Evolutionary conservation across 2,329 filamentous ascomycete genomes (phyloP).

Genomic region (Fusarium citri): DNA sequence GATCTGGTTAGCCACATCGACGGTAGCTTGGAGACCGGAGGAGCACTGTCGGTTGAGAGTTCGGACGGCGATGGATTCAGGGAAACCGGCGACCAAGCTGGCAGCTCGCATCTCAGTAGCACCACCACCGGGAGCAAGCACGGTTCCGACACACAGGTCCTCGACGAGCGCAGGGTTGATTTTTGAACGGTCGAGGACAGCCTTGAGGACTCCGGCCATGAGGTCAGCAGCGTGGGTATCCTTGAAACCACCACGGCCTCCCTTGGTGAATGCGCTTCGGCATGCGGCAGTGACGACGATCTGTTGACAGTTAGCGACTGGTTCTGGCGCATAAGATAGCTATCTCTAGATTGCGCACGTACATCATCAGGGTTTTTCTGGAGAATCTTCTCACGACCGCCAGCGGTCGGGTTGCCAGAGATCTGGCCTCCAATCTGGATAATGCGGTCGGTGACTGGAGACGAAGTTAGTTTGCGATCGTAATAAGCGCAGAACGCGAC

Average conservation of each 20-base stretch:
- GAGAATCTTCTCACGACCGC: constrained; percentile 67
- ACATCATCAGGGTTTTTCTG: constrained; percentile 77
- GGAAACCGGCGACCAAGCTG: constrained; percentile 89
- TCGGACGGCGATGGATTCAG: constrained; percentile 84
- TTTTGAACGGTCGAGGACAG: constrained; percentile 83
- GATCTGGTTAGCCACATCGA: constrained; percentile 95
- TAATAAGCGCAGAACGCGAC: neutral
- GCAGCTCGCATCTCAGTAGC: constrained; percentile 98
- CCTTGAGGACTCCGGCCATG: constrained; percentile 84
- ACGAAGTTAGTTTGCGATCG: constrained; percentile 19
- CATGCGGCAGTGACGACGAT: constrained; percentile 94
- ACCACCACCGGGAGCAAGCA: constrained; percentile 91
- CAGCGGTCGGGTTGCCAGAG: constrained; percentile 67
- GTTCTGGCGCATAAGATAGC: neutral
- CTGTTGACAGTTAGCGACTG: constrained; percentile 50
- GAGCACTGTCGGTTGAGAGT: constrained; percentile 95
- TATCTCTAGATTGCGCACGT: constrained; percentile 40
- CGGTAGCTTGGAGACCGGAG: constrained; percentile 89
- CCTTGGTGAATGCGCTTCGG: constrained; percentile 91
- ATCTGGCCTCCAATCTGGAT: constrained; percentile 73
- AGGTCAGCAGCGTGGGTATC: constrained; percentile 90
- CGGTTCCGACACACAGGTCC: constrained; percentile 91
- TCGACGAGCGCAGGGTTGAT: constrained; percentile 91
- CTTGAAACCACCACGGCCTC: constrained; percentile 94
- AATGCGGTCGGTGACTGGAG: constrained; percentile 67